These are phyloP conservation scores for Salix caprea DNA, from an alignment of 345 rosid species.

Conservation along the genomic window DNA sequence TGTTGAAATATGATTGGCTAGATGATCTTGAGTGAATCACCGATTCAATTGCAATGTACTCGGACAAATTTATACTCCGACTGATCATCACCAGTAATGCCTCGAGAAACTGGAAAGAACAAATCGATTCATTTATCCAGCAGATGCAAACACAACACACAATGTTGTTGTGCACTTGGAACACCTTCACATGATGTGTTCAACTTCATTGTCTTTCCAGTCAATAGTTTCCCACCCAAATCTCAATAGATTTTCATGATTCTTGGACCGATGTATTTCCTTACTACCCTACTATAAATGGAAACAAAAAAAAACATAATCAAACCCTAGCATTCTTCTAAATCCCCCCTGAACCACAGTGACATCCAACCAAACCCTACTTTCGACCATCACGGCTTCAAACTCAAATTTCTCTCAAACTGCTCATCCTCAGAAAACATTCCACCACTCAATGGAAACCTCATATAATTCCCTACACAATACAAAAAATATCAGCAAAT, in stretches of 20 bases:
- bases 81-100: not conserved
- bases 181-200: slow-evolving; percentile 16
- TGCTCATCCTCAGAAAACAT: not conserved
- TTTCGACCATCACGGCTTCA: slow-evolving; percentile 51
- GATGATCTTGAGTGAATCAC: not conserved
- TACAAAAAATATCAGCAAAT: slow-evolving; percentile 15
- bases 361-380: slow-evolving; percentile 51
- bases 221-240: slow-evolving; percentile 14
- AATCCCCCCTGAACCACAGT: slow-evolving; percentile 23
- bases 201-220: slow-evolving; percentile 17
- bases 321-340: slow-evolving; percentile 16
- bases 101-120: not conserved
- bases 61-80: not conserved
- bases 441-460: slow-evolving; percentile 37
- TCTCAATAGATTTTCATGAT: slow-evolving; percentile 18
- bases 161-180: not conserved
- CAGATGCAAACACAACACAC: not conserved
- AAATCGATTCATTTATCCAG: not conserved
- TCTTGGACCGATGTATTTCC: slow-evolving; percentile 18
- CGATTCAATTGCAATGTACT: not conserved
- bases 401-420: slow-evolving; percentile 23
- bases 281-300: slow-evolving; percentile 19
- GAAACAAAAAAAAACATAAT: not conserved
- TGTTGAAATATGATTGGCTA: not conserved
- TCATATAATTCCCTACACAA: slow-evolving; percentile 35